A percentile compares a stretch with the other conserved stretches of the same genome.
These are phyloP conservation scores for Metschnikowia matae DNA, from an alignment of 805 yeast genomes.

Conservation along the genomic window DNA sequence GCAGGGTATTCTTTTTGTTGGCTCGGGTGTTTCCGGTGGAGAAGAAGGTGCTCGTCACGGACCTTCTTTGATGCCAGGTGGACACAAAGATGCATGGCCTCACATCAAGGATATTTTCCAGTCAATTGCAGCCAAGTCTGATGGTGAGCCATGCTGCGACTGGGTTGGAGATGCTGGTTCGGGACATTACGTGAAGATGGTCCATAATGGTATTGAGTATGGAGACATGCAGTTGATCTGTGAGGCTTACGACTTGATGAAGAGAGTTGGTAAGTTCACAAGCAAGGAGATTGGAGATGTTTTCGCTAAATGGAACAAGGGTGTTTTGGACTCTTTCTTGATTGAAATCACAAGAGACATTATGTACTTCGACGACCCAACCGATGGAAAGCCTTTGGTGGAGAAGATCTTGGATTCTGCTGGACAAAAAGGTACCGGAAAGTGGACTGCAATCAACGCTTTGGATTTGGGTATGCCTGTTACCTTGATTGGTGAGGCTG, in stretches of 20 bases:
- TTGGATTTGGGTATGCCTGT: slow-evolving; percentile 98
- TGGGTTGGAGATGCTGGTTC: slow-evolving; percentile 99
- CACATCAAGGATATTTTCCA: slow-evolving; percentile 96
- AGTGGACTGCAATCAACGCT: slow-evolving; percentile 99
- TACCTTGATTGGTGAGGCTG: slow-evolving; percentile 98
- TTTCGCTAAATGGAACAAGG: slow-evolving; percentile 90
- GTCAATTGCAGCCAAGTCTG: slow-evolving; percentile 90
- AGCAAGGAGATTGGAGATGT: slow-evolving; percentile 93
- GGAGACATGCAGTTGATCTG: slow-evolving; percentile 99
- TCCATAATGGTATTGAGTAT: slow-evolving; percentile 98
- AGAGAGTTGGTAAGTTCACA: slow-evolving; percentile 86
- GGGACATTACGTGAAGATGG: slow-evolving; percentile 99
- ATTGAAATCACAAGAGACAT: slow-evolving; percentile 96
- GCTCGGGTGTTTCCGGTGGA: slow-evolving; percentile 99
- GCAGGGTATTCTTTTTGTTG: slow-evolving; percentile 89
- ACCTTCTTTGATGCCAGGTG: slow-evolving; percentile 99
- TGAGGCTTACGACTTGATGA: slow-evolving; percentile 95
- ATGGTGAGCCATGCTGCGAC: slow-evolving; percentile 99
- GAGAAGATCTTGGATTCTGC: slow-evolving; percentile 97
- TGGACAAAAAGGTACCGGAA: slow-evolving; percentile 99
- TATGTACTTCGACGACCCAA: slow-evolving; percentile 76
- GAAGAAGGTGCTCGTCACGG: slow-evolving; percentile 99
- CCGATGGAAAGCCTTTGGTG: slow-evolving; percentile 86
- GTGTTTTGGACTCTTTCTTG: slow-evolving; percentile 95
- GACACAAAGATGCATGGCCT: slow-evolving; percentile 97